Evolutionary conservation across 768 basidiomycete genomes (phyloP).

Genomic region (Dioszegia aurantiaca): DNA sequence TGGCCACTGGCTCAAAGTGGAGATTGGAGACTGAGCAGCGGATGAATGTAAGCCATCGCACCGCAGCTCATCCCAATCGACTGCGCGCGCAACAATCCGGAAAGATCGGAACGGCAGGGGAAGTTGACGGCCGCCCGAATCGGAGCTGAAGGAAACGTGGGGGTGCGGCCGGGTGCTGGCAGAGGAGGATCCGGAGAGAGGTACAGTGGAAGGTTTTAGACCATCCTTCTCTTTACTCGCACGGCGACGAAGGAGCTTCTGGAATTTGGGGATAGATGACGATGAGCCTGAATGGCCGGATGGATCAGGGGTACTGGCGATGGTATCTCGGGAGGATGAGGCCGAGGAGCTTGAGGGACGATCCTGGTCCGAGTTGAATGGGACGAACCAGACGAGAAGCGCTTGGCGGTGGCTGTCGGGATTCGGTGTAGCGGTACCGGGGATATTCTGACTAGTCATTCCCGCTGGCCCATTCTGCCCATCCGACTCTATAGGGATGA

Average conservation of each 20-base stretch:
- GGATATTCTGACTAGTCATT: not conserved
- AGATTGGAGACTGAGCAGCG: not conserved
- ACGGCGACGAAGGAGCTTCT: slow-evolving; percentile 41
- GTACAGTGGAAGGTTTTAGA: slow-evolving; percentile 17
- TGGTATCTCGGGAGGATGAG: slow-evolving; percentile 20
- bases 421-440: not conserved
- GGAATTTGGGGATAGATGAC: slow-evolving; percentile 39
- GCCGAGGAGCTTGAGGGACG: slow-evolving; percentile 21
- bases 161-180: not conserved
- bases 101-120: slow-evolving; percentile 60
- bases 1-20: slow-evolving; percentile 13
- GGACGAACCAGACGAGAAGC: slow-evolving; percentile 76
- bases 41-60: slow-evolving; percentile 21
- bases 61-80: slow-evolving; percentile 69
- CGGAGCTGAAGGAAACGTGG: slow-evolving; percentile 11
- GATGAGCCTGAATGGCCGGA: slow-evolving; percentile 4
- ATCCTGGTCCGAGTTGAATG: slow-evolving; percentile 54
- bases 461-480: slow-evolving; percentile 11
- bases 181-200: not conserved
- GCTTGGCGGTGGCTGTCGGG: slow-evolving; percentile 41
- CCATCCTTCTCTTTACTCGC: slow-evolving; percentile 34
- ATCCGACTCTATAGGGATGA: slow-evolving; percentile 36
- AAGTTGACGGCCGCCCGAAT: slow-evolving; percentile 6
- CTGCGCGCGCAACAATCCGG: slow-evolving; percentile 70
- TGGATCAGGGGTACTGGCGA: not conserved